A percentile compares a stretch with the other conserved stretches of the same genome.
phyloP scores from a whole-genome alignment of 768 basidiomycete species.

The Tricholoma sp. region DNA sequence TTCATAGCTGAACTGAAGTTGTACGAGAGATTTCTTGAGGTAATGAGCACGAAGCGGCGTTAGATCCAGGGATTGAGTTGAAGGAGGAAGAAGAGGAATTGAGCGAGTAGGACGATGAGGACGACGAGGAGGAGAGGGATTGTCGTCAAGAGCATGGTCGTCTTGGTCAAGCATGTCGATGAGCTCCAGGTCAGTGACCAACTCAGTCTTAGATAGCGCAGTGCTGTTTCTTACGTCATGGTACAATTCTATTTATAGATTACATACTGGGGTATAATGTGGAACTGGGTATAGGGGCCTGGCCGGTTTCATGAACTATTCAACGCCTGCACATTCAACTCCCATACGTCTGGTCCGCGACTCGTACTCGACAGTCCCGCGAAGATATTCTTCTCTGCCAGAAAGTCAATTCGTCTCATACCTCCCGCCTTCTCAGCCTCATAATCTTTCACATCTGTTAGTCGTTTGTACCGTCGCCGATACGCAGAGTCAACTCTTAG shows the following conservation, averaged over 20 bases:
- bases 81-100: constrained; percentile 11
- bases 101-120: constrained; percentile 15
- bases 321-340: constrained; percentile 16
- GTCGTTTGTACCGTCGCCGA: constrained; percentile 31
- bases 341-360: constrained; percentile 33
- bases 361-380: constrained; percentile 32
- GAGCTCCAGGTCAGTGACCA: neutral
- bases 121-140: neutral
- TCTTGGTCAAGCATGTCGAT: neutral
- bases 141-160: neutral
- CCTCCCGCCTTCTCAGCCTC: constrained; percentile 41
- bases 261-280: neutral
- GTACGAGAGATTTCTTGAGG: constrained; percentile 92
- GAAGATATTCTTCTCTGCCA: constrained; percentile 35
- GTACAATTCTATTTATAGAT: too few relatives aligned
- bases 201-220: too few relatives aligned
- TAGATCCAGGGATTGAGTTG: constrained; percentile 31
- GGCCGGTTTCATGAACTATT: constrained; percentile 4
- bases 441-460: constrained; percentile 22
- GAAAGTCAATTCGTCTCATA: constrained; percentile 51
- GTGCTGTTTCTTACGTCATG: neutral
- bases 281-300: constrained; percentile 8
- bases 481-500: constrained; percentile 38
- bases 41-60: constrained; percentile 94
- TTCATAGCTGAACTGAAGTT: constrained; percentile 81